Evolutionary conservation across 768 basidiomycete genomes (phyloP).

Genomic region (Naganishia antarctica): DNA sequence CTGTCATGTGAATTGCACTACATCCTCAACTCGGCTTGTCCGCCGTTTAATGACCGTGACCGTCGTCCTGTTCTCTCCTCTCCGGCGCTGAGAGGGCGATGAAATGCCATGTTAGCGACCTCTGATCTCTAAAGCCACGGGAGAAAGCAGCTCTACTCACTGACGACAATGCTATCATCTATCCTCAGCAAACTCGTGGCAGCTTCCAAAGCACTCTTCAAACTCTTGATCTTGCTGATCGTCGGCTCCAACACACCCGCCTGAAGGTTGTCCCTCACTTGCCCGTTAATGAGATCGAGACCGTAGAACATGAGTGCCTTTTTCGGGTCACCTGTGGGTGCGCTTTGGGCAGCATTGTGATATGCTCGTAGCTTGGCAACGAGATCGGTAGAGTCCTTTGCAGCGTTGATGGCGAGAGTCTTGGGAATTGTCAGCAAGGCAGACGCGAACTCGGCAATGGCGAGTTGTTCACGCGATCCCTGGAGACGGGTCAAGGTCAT

Average conservation of each 20-base stretch:
- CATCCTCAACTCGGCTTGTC: slow-evolving; percentile 11
- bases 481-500: no score
- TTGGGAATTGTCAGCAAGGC: slow-evolving; percentile 93
- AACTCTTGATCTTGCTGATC: slow-evolving; percentile 90
- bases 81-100: slow-evolving; percentile 34
- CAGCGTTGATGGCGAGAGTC: slow-evolving; percentile 93
- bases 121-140: background rate
- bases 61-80: slow-evolving; percentile 41
- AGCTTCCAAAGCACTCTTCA: slow-evolving; percentile 96
- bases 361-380: slow-evolving; percentile 95
- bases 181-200: slow-evolving; percentile 90
- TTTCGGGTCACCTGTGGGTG: slow-evolving; percentile 82
- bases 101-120: background rate
- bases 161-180: slow-evolving; percentile 57
- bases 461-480: slow-evolving; percentile 97
- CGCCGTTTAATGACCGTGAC: slow-evolving; percentile 45
- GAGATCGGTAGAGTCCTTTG: slow-evolving; percentile 95
- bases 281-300: slow-evolving; percentile 86
- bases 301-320: slow-evolving; percentile 86
- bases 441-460: slow-evolving; percentile 96
- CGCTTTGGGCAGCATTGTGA: slow-evolving; percentile 94
- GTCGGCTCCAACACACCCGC: slow-evolving; percentile 95
- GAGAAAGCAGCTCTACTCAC: slow-evolving; percentile 22
- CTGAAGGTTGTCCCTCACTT: slow-evolving; percentile 87
- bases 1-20: background rate